These are phyloP conservation scores for Ustilago cynodontis DNA, from an alignment of 1,284 basidiomycete species.

Conservation along the genomic window DNA sequence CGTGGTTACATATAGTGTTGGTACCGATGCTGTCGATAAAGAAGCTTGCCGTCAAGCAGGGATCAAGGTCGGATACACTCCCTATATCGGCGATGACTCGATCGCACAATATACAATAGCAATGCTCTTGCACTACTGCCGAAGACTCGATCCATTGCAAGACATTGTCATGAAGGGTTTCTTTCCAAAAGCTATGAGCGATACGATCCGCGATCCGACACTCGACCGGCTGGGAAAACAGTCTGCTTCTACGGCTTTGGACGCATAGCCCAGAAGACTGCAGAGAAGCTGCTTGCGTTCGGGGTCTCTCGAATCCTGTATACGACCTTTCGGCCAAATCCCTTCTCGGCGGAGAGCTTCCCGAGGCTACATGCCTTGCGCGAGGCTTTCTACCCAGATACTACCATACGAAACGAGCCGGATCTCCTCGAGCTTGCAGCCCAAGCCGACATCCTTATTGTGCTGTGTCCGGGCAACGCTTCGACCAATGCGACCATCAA, in stretches of 20 bases:
- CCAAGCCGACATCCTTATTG: conserved; percentile 29
- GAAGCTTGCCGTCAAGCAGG: conserved; percentile 20
- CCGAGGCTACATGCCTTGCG: conserved; percentile 15
- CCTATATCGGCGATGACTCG: conserved; percentile 24
- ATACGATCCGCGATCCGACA: conserved; percentile 21
- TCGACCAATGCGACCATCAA: conserved; percentile 27
- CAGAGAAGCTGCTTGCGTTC: conserved; percentile 35
- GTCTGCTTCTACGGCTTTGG: conserved; percentile 40
- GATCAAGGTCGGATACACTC: conserved; percentile 30
- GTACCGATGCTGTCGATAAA: conserved; percentile 27
- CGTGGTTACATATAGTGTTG: conserved; percentile 27
- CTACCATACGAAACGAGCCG: conserved; percentile 17
- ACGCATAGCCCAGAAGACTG: conserved; percentile 29
- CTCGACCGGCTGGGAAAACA: conserved; percentile 28
- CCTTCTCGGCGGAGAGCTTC: conserved; percentile 15
- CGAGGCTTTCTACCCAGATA: conserved; percentile 24
- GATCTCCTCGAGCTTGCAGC: conserved; percentile 19
- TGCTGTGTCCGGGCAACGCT: conserved; percentile 32
- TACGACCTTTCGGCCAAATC: conserved; percentile 16
- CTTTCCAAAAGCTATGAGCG: conserved; percentile 14
- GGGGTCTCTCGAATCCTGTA: conserved; percentile 18
- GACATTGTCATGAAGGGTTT: background rate
- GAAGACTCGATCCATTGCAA: conserved; percentile 8
- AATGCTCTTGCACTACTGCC: conserved; percentile 29
- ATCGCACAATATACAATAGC: conserved; percentile 37